Evolutionary conservation across 495 filamentous ascomycete species (phyloP).

Genomic region (Amphirosellinia nigrospora): DNA sequence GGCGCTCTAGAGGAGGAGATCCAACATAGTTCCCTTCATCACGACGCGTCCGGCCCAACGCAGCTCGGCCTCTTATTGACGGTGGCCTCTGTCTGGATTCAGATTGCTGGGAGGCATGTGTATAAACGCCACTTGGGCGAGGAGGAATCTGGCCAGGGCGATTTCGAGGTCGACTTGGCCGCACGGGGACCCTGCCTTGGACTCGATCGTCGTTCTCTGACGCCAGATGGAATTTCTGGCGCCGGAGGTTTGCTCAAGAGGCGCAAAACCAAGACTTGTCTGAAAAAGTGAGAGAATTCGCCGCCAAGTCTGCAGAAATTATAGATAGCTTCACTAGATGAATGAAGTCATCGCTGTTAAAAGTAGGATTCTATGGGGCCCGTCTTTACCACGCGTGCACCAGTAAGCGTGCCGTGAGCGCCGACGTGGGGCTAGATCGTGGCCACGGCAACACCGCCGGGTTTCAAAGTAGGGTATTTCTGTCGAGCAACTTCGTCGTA

Average conservation of each 20-base stretch:
- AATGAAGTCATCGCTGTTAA: background rate
- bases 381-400: too few species aligned
- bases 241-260: background rate
- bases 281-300: background rate
- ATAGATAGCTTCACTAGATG: background rate
- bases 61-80: slow-evolving; percentile 27
- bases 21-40: background rate
- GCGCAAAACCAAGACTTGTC: background rate
- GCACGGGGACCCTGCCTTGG: background rate
- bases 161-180: background rate
- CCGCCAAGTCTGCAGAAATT: background rate
- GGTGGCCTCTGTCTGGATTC: slow-evolving; percentile 22
- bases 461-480: too few species aligned
- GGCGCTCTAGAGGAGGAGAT: slow-evolving; percentile 18
- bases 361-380: background rate
- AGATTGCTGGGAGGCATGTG: slow-evolving; percentile 24
- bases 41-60: background rate
- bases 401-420: too few species aligned
- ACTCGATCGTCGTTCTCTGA: background rate
- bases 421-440: too few species aligned
- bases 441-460: too few species aligned
- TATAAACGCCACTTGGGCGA: background rate
- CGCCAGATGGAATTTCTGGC: background rate
- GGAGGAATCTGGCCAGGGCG: background rate
- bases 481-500: too few species aligned